phyloP scores from a whole-genome alignment of 2,329 filamentous ascomycete species.

The Cordyceps javanica region DNA sequence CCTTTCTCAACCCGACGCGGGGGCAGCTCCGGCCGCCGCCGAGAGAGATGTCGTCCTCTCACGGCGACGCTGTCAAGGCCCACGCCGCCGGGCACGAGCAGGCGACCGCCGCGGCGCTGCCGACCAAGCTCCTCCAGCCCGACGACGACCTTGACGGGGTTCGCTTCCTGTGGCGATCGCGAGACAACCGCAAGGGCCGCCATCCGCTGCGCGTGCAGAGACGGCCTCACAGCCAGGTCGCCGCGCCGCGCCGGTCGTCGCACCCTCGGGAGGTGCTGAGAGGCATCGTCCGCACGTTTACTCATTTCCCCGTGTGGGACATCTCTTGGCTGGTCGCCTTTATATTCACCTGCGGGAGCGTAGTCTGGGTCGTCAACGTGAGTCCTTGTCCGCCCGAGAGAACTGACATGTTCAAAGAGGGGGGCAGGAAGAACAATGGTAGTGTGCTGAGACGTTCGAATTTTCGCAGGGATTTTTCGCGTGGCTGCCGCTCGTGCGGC shows the following conservation, averaged over 20 bases:
- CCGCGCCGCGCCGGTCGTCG: neutral
- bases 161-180: slow-evolving; percentile 6
- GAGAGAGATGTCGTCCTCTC: neutral
- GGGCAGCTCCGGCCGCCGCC: neutral
- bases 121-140: neutral
- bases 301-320: slow-evolving; percentile 4
- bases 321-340: slow-evolving; percentile 11
- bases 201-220: neutral
- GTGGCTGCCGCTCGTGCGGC: slow-evolving; percentile 1
- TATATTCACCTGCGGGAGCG: neutral
- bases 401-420: too few relatives aligned
- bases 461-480: neutral
- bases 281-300: neutral
- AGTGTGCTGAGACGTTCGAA: neutral
- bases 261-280: neutral
- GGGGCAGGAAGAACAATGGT: neutral
- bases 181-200: slow-evolving; percentile 12
- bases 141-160: neutral
- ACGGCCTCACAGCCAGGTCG: neutral
- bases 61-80: neutral
- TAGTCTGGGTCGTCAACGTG: slow-evolving; percentile 8
- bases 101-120: neutral
- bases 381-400: too few relatives aligned
- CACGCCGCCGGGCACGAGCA: neutral
- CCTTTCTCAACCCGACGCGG: neutral